Percentiles rank a stretch among this genome's conserved stretches.
These are phyloP conservation scores for Musa schizocarpa DNA, from an alignment of 176 grass and related monocot genomes.

Conservation along the genomic window DNA sequence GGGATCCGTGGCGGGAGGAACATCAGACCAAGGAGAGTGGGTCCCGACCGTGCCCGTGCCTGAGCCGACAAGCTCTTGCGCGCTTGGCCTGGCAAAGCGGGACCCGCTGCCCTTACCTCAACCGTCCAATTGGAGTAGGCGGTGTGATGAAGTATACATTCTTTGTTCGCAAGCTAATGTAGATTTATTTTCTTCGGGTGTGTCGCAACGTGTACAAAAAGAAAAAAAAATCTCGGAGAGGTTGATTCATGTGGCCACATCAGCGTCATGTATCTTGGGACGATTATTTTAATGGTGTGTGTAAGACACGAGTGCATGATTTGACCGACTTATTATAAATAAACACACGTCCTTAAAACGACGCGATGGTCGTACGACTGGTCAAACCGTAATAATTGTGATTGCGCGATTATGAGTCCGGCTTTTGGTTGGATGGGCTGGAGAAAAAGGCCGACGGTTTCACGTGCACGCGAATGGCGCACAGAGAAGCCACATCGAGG, in stretches of 20 bases:
- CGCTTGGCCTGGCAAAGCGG: neutral
- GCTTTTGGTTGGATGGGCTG: neutral
- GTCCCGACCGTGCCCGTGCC: neutral
- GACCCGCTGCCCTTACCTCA: neutral
- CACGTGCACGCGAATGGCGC: neutral
- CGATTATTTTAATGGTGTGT: neutral
- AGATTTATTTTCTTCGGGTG: no score
- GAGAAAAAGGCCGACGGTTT: neutral
- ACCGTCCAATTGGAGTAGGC: no score
- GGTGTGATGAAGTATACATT: no score
- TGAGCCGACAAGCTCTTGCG: neutral
- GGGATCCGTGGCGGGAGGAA: neutral
- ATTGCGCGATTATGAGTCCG: no score
- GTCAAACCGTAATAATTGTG: neutral
- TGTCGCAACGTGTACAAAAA: neutral
- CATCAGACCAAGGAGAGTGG: neutral
- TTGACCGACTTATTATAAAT: neutral
- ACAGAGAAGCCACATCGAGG: neutral
- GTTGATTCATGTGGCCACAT: neutral
- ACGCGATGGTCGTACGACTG: neutral
- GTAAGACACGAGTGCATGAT: slow-evolving; percentile 1
- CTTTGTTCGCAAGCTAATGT: no score
- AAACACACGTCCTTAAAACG: neutral
- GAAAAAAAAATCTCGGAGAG: neutral
- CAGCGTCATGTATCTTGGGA: neutral